A percentile compares a stretch with the other conserved stretches of the same genome.
Evolutionary conservation across 2,329 filamentous ascomycete species (phyloP).

Genomic region (Aspergillus unguis): DNA sequence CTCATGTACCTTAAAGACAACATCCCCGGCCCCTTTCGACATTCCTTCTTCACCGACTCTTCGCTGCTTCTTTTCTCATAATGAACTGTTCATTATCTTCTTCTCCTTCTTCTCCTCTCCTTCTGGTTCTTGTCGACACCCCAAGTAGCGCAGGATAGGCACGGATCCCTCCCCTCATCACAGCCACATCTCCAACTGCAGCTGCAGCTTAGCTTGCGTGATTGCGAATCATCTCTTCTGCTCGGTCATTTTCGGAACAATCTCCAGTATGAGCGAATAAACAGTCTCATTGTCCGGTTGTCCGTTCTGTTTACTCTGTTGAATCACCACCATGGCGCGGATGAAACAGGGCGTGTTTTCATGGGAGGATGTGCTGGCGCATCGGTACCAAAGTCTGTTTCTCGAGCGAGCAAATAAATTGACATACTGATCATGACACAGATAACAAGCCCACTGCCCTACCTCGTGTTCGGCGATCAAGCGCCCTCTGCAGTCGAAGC

Average conservation of each 20-base stretch:
- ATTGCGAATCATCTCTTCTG: neutral
- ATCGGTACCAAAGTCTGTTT: conserved; percentile 39
- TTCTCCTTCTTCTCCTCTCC: conserved; percentile 1
- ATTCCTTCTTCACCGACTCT: conserved; percentile 19
- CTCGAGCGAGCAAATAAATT: neutral
- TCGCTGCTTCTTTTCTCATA: conserved; percentile 1
- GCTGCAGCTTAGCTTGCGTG: conserved; percentile 2
- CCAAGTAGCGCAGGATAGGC: neutral
- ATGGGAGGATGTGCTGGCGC: conserved; percentile 40
- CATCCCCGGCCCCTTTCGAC: conserved; percentile 5
- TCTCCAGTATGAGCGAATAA: conserved; percentile 6
- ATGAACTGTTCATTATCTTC: conserved; percentile 5
- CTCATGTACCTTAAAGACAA: conserved; percentile 3
- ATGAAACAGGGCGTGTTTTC: conserved; percentile 38
- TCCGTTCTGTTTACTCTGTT: neutral
- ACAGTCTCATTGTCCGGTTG: neutral
- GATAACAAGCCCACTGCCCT: conserved; percentile 31
- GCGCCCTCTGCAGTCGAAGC: conserved; percentile 6
- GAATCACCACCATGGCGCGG: conserved; percentile 27
- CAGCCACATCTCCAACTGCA: conserved; percentile 5
- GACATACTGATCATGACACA: conserved; percentile 1
- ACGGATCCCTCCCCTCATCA: neutral
- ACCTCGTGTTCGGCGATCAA: conserved; percentile 15
- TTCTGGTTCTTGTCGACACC: neutral
- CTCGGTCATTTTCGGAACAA: neutral